A percentile compares a stretch with the other conserved stretches of the same genome.
Evolutionary conservation across 257 asterid genomes (phyloP).

Genomic region (Ligustrum vulgare): DNA sequence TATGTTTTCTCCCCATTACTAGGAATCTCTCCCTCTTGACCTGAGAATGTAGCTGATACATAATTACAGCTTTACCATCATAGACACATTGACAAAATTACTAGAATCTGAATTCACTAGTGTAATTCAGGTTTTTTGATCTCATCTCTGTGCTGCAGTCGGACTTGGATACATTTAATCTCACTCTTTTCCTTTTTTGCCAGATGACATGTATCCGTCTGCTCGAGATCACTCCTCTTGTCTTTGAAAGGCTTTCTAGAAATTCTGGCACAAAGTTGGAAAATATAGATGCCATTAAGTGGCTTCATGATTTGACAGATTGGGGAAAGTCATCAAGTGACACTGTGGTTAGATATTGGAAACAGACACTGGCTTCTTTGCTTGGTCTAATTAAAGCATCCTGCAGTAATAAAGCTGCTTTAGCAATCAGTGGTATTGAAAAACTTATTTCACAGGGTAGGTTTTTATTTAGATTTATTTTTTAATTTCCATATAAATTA

Average conservation of each 20-base stretch:
- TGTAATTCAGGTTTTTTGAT: conserved; percentile 17
- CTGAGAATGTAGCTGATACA: background rate
- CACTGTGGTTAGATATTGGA: too few relatives aligned
- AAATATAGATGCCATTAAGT: conserved; percentile 25
- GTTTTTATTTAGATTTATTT: conserved; percentile 24
- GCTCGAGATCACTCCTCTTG: conserved; percentile 77
- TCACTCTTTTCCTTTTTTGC: conserved; percentile 24
- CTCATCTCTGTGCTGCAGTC: conserved; percentile 21
- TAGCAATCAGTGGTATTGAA: conserved; percentile 54
- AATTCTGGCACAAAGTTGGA: conserved; percentile 38
- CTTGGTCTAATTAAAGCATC: conserved; percentile 39
- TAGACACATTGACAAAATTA: conserved; percentile 8
- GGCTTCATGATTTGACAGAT: too few relatives aligned
- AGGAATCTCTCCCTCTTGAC: background rate
- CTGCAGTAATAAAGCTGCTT: conserved; percentile 55
- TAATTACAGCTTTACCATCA: background rate
- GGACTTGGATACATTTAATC: conserved; percentile 10
- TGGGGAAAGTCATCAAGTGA: too few relatives aligned
- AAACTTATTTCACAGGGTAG: conserved; percentile 72
- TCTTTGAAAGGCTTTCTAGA: conserved; percentile 55
- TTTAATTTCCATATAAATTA: background rate
- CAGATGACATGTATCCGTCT: conserved; percentile 94
- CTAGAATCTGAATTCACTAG: conserved; percentile 21
- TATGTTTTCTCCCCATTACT: background rate
- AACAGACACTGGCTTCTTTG: too few relatives aligned